Conservation (phyloP, 1,139 yeast genomes). For the Pichia sp. region DNA sequence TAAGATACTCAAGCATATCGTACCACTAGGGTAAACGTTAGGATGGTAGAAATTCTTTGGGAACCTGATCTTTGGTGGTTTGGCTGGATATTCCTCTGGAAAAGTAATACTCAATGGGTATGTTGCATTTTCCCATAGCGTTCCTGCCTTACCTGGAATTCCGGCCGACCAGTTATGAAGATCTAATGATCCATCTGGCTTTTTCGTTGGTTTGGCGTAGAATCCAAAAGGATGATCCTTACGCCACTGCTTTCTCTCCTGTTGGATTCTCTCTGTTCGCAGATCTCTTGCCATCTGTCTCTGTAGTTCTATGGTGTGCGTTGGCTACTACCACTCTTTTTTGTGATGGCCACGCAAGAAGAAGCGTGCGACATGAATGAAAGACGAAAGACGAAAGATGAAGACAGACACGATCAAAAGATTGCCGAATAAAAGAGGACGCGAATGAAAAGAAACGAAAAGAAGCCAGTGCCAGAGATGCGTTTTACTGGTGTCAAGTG, state of each 20-base stretch:
- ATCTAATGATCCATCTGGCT: slow-evolving; percentile 74
- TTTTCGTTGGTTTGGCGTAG: slow-evolving; percentile 80
- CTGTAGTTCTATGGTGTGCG: too few species aligned
- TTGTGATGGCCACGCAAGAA: too few species aligned
- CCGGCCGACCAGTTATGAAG: slow-evolving; percentile 90
- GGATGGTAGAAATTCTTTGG: slow-evolving; percentile 93
- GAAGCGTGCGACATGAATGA: too few species aligned
- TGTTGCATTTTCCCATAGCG: slow-evolving; percentile 84
- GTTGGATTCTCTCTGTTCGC: slow-evolving; percentile 75
- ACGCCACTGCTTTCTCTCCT: slow-evolving; percentile 94
- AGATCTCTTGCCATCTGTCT: slow-evolving; percentile 37
- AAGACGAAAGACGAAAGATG: too few species aligned
- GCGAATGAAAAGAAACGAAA: too few species aligned
- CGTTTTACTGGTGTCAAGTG: too few species aligned
- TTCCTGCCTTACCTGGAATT: slow-evolving; percentile 84
- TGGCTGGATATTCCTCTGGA: slow-evolving; percentile 91
- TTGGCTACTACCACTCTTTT: too few species aligned
- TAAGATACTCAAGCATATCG: slow-evolving; percentile 84
- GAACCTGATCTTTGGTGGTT: slow-evolving; percentile 90
- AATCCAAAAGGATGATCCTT: slow-evolving; percentile 98
- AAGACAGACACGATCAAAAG: too few species aligned
- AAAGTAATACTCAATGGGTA: slow-evolving; percentile 81
- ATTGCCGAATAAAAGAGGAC: too few species aligned
- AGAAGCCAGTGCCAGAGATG: too few species aligned
- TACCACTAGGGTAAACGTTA: slow-evolving; percentile 94